A percentile compares a stretch with the other conserved stretches of the same genome.
phyloP scores from a whole-genome alignment of 805 yeast species.

The Ogataea ramenticola region DNA sequence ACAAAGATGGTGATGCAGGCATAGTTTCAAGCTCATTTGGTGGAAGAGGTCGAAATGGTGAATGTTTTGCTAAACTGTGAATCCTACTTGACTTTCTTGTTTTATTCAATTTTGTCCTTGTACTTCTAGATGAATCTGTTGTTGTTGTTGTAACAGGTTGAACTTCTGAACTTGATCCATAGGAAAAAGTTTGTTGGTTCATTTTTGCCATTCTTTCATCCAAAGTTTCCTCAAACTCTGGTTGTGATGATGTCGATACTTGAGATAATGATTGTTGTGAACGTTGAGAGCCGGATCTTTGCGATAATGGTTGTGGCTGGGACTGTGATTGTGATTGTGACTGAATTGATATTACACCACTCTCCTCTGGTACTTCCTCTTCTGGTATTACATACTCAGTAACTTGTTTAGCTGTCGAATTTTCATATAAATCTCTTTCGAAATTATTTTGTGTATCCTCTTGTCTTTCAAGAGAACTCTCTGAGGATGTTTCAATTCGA shows the following conservation, averaged over 20 bases:
- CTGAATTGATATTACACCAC: not conserved
- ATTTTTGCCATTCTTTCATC: not conserved
- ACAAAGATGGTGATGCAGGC: slow-evolving; percentile 1
- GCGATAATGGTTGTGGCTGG: not conserved
- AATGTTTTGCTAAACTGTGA: not conserved
- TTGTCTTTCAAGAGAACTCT: not conserved
- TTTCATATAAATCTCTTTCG: not conserved
- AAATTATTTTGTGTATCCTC: not conserved
- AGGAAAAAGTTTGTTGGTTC: too few relatives aligned
- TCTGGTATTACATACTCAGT: not conserved
- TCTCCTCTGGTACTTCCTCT: not conserved
- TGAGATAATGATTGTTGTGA: not conserved
- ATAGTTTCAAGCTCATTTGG: not conserved
- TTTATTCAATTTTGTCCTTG: not conserved
- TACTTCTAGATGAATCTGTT: too few relatives aligned
- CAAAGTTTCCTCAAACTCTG: not conserved
- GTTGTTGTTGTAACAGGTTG: not conserved
- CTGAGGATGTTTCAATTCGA: too few relatives aligned
- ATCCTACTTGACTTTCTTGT: not conserved
- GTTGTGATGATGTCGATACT: not conserved
- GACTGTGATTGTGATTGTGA: not conserved
- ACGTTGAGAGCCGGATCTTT: too few relatives aligned
- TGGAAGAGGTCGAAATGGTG: not conserved
- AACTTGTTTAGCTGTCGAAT: not conserved
- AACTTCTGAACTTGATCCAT: not conserved